Evolutionary conservation across 2,329 filamentous ascomycete genomes (phyloP).

Genomic region (Blastomyces parvus): DNA sequence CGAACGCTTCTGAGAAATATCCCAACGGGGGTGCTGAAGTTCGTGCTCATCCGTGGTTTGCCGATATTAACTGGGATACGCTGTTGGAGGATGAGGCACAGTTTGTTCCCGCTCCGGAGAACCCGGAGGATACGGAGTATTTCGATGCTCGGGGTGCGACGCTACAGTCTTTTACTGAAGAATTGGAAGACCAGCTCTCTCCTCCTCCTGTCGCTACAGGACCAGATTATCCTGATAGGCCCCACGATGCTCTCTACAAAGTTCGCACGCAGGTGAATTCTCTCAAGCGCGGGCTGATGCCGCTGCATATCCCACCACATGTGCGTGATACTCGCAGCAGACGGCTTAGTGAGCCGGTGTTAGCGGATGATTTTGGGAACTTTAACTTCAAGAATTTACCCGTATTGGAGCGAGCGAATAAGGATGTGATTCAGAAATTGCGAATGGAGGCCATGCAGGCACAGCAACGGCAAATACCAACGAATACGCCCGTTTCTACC

Average conservation of each 20-base stretch:
- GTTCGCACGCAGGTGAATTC: slow-evolving; percentile 80
- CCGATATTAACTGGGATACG: slow-evolving; percentile 77
- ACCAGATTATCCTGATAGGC: slow-evolving; percentile 70
- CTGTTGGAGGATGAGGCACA: slow-evolving; percentile 91
- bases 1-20: slow-evolving; percentile 75
- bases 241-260: slow-evolving; percentile 86
- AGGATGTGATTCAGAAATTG: slow-evolving; percentile 95
- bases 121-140: slow-evolving; percentile 96
- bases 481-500: slow-evolving; percentile 37
- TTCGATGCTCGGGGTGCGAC: slow-evolving; percentile 89
- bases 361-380: slow-evolving; percentile 85
- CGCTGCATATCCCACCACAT: slow-evolving; percentile 90
- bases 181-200: slow-evolving; percentile 80
- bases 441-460: slow-evolving; percentile 78
- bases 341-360: slow-evolving; percentile 80
- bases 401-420: slow-evolving; percentile 94
- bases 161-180: slow-evolving; percentile 82
- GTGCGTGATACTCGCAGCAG: slow-evolving; percentile 83
- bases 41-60: slow-evolving; percentile 79
- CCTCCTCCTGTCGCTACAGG: slow-evolving; percentile 55
- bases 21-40: slow-evolving; percentile 84
- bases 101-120: slow-evolving; percentile 84
- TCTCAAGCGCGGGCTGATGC: slow-evolving; percentile 86
- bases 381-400: slow-evolving; percentile 97
- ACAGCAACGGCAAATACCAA: slow-evolving; percentile 43